Percentiles rank a stretch among this genome's conserved stretches.
These are phyloP conservation scores for Aspergillus ustus DNA, from an alignment of 2,329 filamentous ascomycete species.

Conservation along the genomic window DNA sequence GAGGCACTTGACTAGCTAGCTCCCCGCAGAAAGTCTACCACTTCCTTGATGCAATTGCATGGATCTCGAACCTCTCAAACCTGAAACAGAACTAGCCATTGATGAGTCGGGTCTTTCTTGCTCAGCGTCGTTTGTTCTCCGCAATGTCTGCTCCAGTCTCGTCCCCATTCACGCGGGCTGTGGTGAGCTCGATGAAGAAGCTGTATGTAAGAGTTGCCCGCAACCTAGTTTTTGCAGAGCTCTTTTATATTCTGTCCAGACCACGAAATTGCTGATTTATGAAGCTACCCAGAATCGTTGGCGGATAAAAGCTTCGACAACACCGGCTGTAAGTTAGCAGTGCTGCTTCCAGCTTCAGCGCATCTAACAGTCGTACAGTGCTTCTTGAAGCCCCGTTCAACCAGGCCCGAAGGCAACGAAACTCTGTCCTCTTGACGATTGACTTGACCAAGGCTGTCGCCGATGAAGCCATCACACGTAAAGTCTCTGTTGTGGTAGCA, in stretches of 20 bases:
- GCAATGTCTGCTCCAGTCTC: conserved; percentile 44
- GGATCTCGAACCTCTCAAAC: background rate
- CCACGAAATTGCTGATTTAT: conserved; percentile 4
- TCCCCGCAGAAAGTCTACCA: background rate
- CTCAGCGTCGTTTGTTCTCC: conserved; percentile 29
- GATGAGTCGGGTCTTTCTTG: conserved; percentile 32
- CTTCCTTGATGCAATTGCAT: background rate
- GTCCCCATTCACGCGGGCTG: conserved; percentile 68
- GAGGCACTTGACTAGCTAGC: background rate
- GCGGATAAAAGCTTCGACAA: conserved; percentile 95
- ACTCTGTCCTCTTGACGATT: conserved; percentile 79
- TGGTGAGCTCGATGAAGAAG: conserved; percentile 77
- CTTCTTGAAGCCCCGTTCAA: conserved; percentile 72
- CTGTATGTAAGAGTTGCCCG: conserved; percentile 71
- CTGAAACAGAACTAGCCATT: background rate
- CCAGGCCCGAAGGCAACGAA: conserved; percentile 59
- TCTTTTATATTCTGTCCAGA: conserved; percentile 15
- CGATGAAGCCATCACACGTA: conserved; percentile 80
- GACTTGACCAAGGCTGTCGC: conserved; percentile 89
- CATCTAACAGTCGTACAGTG: conserved; percentile 48
- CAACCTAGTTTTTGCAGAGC: background rate
- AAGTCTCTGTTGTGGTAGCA: conserved; percentile 79
- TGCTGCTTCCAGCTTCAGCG: conserved; percentile 3
- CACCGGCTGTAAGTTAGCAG: conserved; percentile 68
- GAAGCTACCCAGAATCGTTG: conserved; percentile 83